Percentiles rank a stretch among this genome's conserved stretches.
Conservation (phyloP, 495 filamentous ascomycete species). For the Friedmanniomyces endolithicus region DNA sequence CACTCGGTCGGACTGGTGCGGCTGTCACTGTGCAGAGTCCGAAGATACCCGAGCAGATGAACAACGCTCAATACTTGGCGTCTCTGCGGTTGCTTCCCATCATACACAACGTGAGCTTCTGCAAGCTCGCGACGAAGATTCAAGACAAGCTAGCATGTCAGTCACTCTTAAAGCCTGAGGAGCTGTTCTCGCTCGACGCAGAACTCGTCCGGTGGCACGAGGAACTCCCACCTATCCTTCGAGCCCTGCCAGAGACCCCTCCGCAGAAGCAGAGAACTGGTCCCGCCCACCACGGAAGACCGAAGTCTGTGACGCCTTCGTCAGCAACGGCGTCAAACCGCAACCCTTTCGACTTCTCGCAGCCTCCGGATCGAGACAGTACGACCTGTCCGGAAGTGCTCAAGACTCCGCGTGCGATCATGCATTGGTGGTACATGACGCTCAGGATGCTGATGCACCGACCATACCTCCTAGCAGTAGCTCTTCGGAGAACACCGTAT, state of each 20-base stretch:
- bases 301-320: background rate
- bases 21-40: conserved; percentile 60
- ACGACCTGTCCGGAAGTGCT: conserved; percentile 60
- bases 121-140: conserved; percentile 64
- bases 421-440: conserved; percentile 74
- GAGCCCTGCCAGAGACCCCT: background rate
- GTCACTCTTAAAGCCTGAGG: conserved; percentile 51
- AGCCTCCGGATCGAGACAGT: conserved; percentile 20
- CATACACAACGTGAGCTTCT: conserved; percentile 67
- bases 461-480: conserved; percentile 58
- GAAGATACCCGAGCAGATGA: conserved; percentile 8
- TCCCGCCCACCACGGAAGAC: background rate
- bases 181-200: conserved; percentile 50
- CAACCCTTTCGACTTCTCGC: conserved; percentile 13
- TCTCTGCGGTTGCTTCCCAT: conserved; percentile 53
- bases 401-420: conserved; percentile 56
- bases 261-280: background rate
- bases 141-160: conserved; percentile 63
- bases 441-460: conserved; percentile 70
- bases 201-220: conserved; percentile 63
- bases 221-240: conserved; percentile 55
- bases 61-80: conserved; percentile 32
- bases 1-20: conserved; percentile 60
- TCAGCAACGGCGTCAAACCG: background rate
- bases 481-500: conserved; percentile 51